Evolutionary conservation across 371 early-diverging fungal genomes (phyloP), one percentile per base, ranked within the genome.

Genomic region (Mucor indicus): DNA sequence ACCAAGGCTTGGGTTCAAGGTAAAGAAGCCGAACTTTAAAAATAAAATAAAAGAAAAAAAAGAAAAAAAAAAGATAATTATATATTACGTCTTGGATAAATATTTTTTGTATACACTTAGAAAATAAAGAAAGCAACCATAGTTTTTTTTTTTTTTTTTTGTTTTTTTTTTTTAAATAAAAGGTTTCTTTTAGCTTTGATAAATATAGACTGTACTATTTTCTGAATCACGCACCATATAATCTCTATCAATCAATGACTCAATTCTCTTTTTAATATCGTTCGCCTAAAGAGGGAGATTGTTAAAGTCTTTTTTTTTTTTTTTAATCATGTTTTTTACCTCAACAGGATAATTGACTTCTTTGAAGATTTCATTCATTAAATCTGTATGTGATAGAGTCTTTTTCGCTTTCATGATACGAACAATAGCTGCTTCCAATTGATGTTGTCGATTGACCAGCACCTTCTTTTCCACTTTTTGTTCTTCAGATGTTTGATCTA

Each of bases 341-440:
- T 84, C 77, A 15, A 90, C 66, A 7, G 88, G 81, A 53, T 92
- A 96, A 53, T 87, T 85, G 19, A 95, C 57, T 45, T 86, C 84
- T 13, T 71, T 67, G 43, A 88, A 75, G 9, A 96, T 57, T 52
- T 90, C 92, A 19, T 70, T 75, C 38, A 91, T 64, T 23, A 98
- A 69, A 3, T 70, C 56, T 0, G 66, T 62, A 61, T 93, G 93
- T 13, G 71, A 64, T 19, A 91, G 49, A 20, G 63, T 73, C 65
- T 88, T 90, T 24, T 87, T 78, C 0, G 86, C 77, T 68, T 98
- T 98, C 92, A 97, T 88, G 39, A 97, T 85, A 30, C 98, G 79
- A 5, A 96, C 97, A 62, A 97, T 85, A 0, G 95, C 93, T 3
- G 98, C 98, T 56, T 98, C 98, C 9, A 95, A 76, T 64, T 86